Evolutionary conservation across 441 rosid species (phyloP).

Genomic region (Manihot esculenta): DNA sequence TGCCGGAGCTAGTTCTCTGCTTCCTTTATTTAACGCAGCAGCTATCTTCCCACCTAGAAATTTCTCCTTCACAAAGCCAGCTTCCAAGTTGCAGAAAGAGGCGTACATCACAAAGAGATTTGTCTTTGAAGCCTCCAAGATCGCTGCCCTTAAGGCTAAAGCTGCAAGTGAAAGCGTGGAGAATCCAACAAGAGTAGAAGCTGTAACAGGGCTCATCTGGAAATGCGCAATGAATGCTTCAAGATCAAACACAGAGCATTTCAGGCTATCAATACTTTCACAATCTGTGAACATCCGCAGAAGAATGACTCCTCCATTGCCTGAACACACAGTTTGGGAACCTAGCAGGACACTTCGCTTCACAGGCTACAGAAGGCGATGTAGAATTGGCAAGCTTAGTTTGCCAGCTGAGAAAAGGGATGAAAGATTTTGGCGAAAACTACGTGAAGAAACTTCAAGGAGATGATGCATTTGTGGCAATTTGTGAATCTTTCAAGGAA

Average conservation of each 20-base stretch:
- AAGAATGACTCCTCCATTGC: constrained; percentile 22
- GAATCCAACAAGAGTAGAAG: constrained; percentile 42
- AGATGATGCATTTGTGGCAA: background rate
- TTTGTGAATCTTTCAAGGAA: constrained; percentile 10
- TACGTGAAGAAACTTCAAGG: constrained; percentile 15
- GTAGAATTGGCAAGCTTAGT: constrained; percentile 31
- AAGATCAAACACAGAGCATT: constrained; percentile 7
- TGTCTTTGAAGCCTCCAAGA: constrained; percentile 24
- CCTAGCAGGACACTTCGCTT: constrained; percentile 16
- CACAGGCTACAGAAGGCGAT: constrained; percentile 10
- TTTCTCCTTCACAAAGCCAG: background rate
- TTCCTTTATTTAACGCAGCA: background rate
- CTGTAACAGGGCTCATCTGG: constrained; percentile 35
- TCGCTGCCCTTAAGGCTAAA: constrained; percentile 22
- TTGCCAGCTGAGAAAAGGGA: constrained; percentile 19
- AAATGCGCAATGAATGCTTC: constrained; percentile 26
- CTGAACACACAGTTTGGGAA: constrained; percentile 29
- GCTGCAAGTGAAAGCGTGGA: constrained; percentile 16
- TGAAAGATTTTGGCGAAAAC: constrained; percentile 8
- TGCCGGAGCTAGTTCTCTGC: background rate
- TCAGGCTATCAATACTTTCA: constrained; percentile 13
- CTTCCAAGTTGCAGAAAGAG: background rate
- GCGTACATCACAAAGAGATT: constrained; percentile 22
- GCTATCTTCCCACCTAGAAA: constrained; percentile 14
- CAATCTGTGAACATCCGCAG: constrained; percentile 30